These are phyloP conservation scores for Adansonia rubrostipa DNA, from an alignment of 441 rosid genomes.

Conservation along the genomic window DNA sequence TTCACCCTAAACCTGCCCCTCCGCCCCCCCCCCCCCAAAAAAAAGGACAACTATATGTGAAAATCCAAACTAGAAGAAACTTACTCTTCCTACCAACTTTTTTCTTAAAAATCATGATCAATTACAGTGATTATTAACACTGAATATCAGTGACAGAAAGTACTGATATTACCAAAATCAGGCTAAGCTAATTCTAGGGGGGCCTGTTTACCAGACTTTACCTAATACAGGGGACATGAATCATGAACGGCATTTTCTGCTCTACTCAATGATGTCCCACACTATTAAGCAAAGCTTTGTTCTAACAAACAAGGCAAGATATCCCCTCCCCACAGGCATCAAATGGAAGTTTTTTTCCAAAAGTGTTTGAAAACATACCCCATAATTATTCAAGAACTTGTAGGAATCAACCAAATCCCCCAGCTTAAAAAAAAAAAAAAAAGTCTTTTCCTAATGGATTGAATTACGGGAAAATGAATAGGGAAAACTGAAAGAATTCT, in stretches of 20 bases:
- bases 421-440: too few relatives aligned
- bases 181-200: slow-evolving; percentile 26
- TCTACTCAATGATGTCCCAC: slow-evolving; percentile 33
- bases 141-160: too few relatives aligned
- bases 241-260: slow-evolving; percentile 24
- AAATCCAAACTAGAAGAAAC: not conserved
- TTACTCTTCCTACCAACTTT: not conserved
- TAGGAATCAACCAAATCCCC: not conserved
- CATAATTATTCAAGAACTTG: not conserved
- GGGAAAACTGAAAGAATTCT: not conserved
- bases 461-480: not conserved
- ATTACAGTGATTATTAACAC: too few relatives aligned
- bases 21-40: too few relatives aligned
- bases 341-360: not conserved
- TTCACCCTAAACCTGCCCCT: not conserved
- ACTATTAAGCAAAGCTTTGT: slow-evolving; percentile 10
- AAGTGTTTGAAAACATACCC: slow-evolving; percentile 16
- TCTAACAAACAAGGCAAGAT: slow-evolving; percentile 24
- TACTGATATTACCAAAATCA: too few relatives aligned
- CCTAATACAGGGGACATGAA: slow-evolving; percentile 10
- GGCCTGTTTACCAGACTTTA: not conserved
- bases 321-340: slow-evolving; percentile 3
- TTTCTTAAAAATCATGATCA: too few relatives aligned
- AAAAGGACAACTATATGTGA: too few relatives aligned
- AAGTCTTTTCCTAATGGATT: not conserved